phyloP scores from a whole-genome alignment of 106 monocot genomes.

The Iris macrosiphon region DNA sequence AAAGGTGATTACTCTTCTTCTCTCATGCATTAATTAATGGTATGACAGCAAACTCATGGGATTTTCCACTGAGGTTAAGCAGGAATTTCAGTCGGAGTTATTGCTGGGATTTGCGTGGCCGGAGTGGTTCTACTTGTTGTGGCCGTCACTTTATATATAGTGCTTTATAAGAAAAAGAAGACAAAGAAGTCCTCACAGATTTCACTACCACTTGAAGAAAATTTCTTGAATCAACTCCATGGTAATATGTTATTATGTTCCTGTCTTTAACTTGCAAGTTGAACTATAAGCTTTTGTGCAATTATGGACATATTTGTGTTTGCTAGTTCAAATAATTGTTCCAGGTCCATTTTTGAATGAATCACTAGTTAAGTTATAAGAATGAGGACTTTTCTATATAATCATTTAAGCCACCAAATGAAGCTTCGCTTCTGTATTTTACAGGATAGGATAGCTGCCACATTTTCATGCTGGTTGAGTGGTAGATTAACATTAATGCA shows the following conservation, averaged over 20 bases:
- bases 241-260: conserved; percentile 12
- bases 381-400: no score
- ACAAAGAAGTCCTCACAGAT: conserved; percentile 18
- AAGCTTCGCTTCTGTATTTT: background rate
- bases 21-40: background rate
- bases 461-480: no score
- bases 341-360: no score
- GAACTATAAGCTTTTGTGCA: background rate
- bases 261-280: background rate
- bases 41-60: background rate
- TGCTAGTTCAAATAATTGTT: no score
- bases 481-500: no score
- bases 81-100: conserved; percentile 51
- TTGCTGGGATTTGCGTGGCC: conserved; percentile 67
- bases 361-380: no score
- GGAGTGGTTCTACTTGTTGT: conserved; percentile 23
- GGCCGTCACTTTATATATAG: conserved; percentile 27
- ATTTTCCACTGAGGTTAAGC: conserved; percentile 1
- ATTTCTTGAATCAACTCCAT: conserved; percentile 8
- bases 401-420: background rate
- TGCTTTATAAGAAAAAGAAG: conserved; percentile 42
- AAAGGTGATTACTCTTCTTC: background rate
- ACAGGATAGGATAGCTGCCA: no score
- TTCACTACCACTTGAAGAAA: conserved; percentile 15
- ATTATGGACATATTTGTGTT: background rate